Percentiles rank a stretch among this genome's conserved stretches.
Evolutionary conservation across 345 rosid genomes (phyloP).

Genomic region (Heritiera littoralis): DNA sequence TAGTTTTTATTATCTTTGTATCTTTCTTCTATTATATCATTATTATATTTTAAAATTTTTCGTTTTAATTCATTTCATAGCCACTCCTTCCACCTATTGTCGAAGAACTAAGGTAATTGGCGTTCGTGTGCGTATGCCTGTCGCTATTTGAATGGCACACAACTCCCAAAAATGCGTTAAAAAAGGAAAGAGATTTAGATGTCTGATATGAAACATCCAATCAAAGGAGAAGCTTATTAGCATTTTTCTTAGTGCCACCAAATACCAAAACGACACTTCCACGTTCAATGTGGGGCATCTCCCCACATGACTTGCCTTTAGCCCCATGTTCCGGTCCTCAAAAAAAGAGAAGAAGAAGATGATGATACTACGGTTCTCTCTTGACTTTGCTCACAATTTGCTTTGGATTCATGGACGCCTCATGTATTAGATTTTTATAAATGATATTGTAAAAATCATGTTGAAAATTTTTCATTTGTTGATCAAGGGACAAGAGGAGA

Average conservation of each 20-base stretch:
- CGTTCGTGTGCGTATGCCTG: conserved; percentile 25
- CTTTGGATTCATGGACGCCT: neutral
- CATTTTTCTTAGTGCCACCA: neutral
- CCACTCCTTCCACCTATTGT: neutral
- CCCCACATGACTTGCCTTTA: conserved; percentile 26
- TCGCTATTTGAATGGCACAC: no score
- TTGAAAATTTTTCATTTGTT: no score
- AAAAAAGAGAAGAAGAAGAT: neutral
- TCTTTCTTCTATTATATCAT: no score
- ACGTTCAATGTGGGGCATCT: conserved; percentile 31
- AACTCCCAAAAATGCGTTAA: neutral
- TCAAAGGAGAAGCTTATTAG: neutral
- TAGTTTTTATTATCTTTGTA: no score
- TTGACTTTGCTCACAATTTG: neutral
- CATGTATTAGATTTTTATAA: no score
- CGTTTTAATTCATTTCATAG: no score
- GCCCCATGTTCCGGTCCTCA: neutral
- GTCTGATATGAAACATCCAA: neutral
- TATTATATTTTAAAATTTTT: no score
- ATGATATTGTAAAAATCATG: no score
- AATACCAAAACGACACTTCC: conserved; percentile 37
- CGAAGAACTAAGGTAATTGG: neutral
- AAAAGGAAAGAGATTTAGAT: neutral
- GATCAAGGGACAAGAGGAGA: neutral
- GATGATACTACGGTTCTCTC: no score